Conservation (phyloP, 108 stramenopile genomes). For the Cyclotella sp. region DNA sequence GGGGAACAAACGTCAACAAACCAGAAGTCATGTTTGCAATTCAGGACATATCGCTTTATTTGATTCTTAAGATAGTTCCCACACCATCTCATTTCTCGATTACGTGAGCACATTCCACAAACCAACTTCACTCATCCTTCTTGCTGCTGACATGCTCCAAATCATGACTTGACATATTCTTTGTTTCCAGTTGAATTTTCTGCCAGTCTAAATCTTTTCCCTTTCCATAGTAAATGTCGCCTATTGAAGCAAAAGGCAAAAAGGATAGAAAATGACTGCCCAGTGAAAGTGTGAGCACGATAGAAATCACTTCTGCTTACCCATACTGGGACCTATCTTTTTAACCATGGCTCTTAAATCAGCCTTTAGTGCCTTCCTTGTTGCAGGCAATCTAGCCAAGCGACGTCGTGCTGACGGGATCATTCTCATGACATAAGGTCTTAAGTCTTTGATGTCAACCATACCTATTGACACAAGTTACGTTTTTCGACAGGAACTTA, state of each 20-base stretch:
- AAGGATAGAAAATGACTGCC: neutral
- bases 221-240: slow-evolving; percentile 74
- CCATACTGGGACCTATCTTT: slow-evolving; percentile 61
- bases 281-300: neutral
- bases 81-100: neutral
- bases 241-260: slow-evolving; percentile 39
- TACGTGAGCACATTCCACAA: neutral
- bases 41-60: neutral
- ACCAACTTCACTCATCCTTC: slow-evolving; percentile 9
- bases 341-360: slow-evolving; percentile 82
- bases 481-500: slow-evolving; percentile 29
- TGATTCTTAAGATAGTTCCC: neutral
- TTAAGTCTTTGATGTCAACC: slow-evolving; percentile 94
- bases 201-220: slow-evolving; percentile 82
- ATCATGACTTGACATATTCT: slow-evolving; percentile 27
- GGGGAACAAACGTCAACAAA: too few species aligned
- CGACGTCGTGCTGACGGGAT: slow-evolving; percentile 75
- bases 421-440: slow-evolving; percentile 81
- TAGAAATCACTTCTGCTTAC: neutral
- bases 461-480: slow-evolving; percentile 65
- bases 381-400: slow-evolving; percentile 67
- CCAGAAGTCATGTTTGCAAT: too few species aligned
- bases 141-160: slow-evolving; percentile 22
- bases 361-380: slow-evolving; percentile 64
- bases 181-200: slow-evolving; percentile 56